Percentiles rank a stretch among this genome's conserved stretches.
Conservation (phyloP, 2,329 filamentous ascomycete genomes). For the Colletotrichum falcatum region DNA sequence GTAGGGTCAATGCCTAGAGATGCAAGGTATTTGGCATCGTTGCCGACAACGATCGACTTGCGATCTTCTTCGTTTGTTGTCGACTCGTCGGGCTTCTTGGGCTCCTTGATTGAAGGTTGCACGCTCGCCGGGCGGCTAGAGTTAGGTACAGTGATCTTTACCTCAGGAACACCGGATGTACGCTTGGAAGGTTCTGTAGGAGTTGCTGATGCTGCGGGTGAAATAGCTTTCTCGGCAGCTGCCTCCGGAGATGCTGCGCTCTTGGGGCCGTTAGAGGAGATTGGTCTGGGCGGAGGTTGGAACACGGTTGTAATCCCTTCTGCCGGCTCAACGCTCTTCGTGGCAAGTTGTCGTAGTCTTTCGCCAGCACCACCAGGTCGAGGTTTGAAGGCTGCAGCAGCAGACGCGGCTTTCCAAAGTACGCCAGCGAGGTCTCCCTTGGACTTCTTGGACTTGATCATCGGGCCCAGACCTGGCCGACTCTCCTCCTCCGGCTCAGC, state of each 20-base stretch:
- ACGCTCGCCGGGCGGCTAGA: conserved; percentile 55
- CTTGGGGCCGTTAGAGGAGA: conserved; percentile 52
- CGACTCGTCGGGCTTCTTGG: conserved; percentile 44
- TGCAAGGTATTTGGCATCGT: conserved; percentile 83
- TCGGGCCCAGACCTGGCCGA: conserved; percentile 86
- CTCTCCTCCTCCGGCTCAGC: conserved; percentile 53
- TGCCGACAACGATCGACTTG: conserved; percentile 74
- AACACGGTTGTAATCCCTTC: conserved; percentile 91
- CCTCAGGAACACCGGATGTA: conserved; percentile 62
- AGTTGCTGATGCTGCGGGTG: conserved; percentile 38
- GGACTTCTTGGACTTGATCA: conserved; percentile 86
- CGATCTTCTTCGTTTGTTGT: conserved; percentile 62
- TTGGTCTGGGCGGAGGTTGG: conserved; percentile 74
- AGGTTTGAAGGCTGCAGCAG: conserved; percentile 80
- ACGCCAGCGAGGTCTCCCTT: conserved; percentile 79
- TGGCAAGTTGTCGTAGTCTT: conserved; percentile 73
- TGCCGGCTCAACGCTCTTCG: conserved; percentile 53
- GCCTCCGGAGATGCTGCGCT: conserved; percentile 46
- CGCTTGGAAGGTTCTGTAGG: conserved; percentile 49
- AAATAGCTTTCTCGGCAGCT: conserved; percentile 44
- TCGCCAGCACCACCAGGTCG: conserved; percentile 88
- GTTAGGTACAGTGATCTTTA: conserved; percentile 67
- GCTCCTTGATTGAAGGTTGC: conserved; percentile 53
- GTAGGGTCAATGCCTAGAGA: conserved; percentile 81
- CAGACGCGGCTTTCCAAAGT: conserved; percentile 83